Evolutionary conservation across 2,329 filamentous ascomycete species (phyloP), one percentile per base, ranked within the genome.

Genomic region (Pseudogymnoascus verrucosus): DNA sequence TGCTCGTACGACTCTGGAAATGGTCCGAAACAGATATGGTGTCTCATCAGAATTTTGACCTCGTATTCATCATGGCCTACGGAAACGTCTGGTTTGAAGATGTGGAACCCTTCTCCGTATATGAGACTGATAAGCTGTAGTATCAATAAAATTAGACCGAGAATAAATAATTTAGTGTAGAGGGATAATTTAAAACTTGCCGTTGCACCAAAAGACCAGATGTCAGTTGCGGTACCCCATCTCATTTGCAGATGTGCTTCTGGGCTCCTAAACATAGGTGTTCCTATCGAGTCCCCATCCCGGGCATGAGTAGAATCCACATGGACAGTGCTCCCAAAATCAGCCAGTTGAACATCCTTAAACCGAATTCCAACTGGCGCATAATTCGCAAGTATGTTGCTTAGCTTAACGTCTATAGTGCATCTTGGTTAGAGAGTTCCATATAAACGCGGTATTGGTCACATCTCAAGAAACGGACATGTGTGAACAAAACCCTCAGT

Each of bases 141-240:
- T 40, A 61, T 16, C 64, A 5, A 23, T 44, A 54, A 26, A 47
- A 31, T 36, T 36, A 36, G 34, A 36, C 12, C 28, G 1, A 28
- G 26, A 21, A 47, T n/a, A 42, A 26, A 39, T 63, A 26, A 44
- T 11, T 42, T 8, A 40, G 34, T 23, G 40, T 10, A 54, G 12
- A 39, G 34, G 61, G 60, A 36, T 31, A 60, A 60, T 60, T 60
- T 51, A 42, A 39, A 16, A 72, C 72, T 63, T 68, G 74, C 74
- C 66, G 72, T 72, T 57, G 73, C 67, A 42, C 76, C 73, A 65
- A 76, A 76, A 47, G 75, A 77, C 74, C 74, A 78, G 65, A 78
- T 76, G 63, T 77, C 75, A 47, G 74, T 72, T 21, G 75, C 40
- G 71, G 73, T 51, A 73, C 75, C 74, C 74, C 28, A 77, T 59